Evolutionary conservation across 2,329 filamentous ascomycete species (phyloP).

Genomic region (Acephala macrosclerotiorum): DNA sequence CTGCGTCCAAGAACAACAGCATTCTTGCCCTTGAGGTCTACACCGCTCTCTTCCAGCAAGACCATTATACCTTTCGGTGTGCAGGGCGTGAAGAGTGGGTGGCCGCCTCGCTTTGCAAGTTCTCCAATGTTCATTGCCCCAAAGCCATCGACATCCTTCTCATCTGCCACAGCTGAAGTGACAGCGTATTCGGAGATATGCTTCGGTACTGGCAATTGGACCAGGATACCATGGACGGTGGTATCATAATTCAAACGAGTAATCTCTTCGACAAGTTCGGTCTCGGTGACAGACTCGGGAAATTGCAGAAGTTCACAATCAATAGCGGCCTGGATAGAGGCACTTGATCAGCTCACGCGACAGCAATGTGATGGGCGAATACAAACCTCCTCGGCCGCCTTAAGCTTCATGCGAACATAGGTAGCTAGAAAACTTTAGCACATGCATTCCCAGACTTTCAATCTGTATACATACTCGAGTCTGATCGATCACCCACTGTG

Average conservation of each 20-base stretch:
- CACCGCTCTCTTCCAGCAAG: conserved; percentile 81
- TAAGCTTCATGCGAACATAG: conserved; percentile 99
- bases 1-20: conserved; percentile 94
- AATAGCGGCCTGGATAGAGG: conserved; percentile 77
- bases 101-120: conserved; percentile 92
- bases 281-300: conserved; percentile 80
- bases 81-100: conserved; percentile 90
- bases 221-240: conserved; percentile 87
- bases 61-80: conserved; percentile 98
- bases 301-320: conserved; percentile 86
- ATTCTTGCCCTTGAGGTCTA: conserved; percentile 87
- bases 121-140: conserved; percentile 94
- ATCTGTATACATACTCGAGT: conserved; percentile 75
- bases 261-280: conserved; percentile 86
- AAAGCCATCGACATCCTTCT: conserved; percentile 99
- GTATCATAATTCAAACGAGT: conserved; percentile 85
- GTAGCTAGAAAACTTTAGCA: conserved; percentile 65
- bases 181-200: conserved; percentile 90
- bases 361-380: background rate
- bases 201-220: conserved; percentile 89
- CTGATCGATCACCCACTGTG: conserved; percentile 87
- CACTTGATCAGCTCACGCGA: conserved; percentile 23
- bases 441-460: background rate
- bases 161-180: conserved; percentile 88
- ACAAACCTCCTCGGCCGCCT: conserved; percentile 87